A percentile compares a stretch with the other conserved stretches of the same genome.
Evolutionary conservation across 75 land plant genomes (phyloP).

Genomic region (Chamaecyparis obtusa): DNA sequence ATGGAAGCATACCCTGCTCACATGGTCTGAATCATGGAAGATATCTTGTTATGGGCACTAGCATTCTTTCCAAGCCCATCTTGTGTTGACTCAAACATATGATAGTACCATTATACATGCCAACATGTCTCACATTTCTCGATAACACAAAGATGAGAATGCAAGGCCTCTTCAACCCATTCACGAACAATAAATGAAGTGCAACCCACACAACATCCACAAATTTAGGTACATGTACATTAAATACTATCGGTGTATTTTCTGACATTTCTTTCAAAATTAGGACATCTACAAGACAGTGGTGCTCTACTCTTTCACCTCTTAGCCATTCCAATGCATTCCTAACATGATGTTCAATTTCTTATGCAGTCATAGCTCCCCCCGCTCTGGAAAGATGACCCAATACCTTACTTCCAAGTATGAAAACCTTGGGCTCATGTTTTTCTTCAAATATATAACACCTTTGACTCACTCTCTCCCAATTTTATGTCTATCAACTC

Average conservation of each 20-base stretch:
- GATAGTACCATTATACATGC: constrained; percentile 99
- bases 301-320: constrained; percentile 82
- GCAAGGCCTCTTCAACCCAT: constrained; percentile 92
- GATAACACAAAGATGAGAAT: constrained; percentile 95
- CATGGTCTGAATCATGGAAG: no score
- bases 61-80: constrained; percentile 96
- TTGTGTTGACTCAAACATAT: constrained; percentile 99
- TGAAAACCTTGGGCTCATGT: constrained; percentile 70
- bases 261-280: constrained; percentile 99
- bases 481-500: constrained; percentile 79
- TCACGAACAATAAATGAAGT: constrained; percentile 75
- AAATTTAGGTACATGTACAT: constrained; percentile 97
- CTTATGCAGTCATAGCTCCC: constrained; percentile 96
- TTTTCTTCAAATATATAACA: constrained; percentile 79
- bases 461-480: constrained; percentile 90
- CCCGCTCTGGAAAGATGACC: constrained; percentile 92
- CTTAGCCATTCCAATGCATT: constrained; percentile 81
- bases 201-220: constrained; percentile 99
- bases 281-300: constrained; percentile 92
- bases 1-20: no score
- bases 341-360: constrained; percentile 89
- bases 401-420: constrained; percentile 75
- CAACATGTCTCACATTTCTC: constrained; percentile 98
- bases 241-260: constrained; percentile 98
- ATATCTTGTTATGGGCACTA: no score